A percentile compares a stretch with the other conserved stretches of the same genome.
Evolutionary conservation across 2,329 filamentous ascomycete species (phyloP).

Genomic region (Colletotrichum spaethianum): DNA sequence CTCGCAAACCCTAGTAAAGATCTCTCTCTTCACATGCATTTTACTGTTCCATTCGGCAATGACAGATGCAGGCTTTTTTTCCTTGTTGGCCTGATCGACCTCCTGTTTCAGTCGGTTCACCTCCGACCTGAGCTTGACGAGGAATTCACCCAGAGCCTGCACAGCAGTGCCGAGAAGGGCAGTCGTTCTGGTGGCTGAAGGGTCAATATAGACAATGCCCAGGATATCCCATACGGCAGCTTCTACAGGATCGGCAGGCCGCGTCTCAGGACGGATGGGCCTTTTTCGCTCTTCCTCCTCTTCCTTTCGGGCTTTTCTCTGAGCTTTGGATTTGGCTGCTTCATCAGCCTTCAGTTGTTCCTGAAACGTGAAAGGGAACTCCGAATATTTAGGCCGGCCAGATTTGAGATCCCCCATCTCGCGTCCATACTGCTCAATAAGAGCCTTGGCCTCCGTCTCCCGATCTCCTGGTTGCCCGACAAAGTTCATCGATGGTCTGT

Average conservation of each 20-base stretch:
- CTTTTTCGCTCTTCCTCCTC: constrained; percentile 57
- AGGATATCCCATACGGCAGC: constrained; percentile 68
- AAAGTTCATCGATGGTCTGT: constrained; percentile 56
- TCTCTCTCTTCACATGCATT: constrained; percentile 61
- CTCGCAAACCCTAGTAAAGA: constrained; percentile 66
- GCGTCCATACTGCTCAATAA: constrained; percentile 58
- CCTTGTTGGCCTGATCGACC: constrained; percentile 59
- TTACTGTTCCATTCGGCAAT: constrained; percentile 56
- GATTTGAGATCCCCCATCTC: constrained; percentile 59
- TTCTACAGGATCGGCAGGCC: constrained; percentile 61
- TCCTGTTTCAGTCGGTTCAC: constrained; percentile 64
- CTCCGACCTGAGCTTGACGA: constrained; percentile 63
- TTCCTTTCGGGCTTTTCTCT: constrained; percentile 61
- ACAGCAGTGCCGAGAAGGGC: constrained; percentile 62
- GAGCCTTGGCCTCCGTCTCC: constrained; percentile 54
- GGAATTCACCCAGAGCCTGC: constrained; percentile 64
- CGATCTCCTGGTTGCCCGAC: constrained; percentile 57
- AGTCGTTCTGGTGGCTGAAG: constrained; percentile 54
- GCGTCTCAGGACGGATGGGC: constrained; percentile 58
- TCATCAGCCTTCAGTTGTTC: constrained; percentile 63
- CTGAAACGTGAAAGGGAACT: constrained; percentile 59
- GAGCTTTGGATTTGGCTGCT: constrained; percentile 61
- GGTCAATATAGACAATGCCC: constrained; percentile 64
- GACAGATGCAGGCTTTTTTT: constrained; percentile 55
- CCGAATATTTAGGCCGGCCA: constrained; percentile 61